Base-by-base conservation (phyloP, 2,329 filamentous ascomycete species). In the Sphaerulina musiva region DNA sequence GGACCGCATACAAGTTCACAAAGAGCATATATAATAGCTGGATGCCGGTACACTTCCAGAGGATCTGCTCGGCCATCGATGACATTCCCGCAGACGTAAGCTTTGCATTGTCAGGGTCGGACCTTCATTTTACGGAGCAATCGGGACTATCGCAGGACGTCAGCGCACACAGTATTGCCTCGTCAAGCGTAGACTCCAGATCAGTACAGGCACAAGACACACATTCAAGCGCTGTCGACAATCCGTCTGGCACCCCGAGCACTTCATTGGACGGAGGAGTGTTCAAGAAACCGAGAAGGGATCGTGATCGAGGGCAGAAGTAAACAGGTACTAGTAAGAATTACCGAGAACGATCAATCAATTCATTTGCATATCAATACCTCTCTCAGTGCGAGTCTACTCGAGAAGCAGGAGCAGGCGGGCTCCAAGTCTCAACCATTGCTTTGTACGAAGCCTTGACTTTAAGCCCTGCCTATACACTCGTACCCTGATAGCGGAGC, bases 1-100 rank as follows among this genome's bases (percentile, higher is more conserved):
- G 55, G 59, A 59, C 53, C 17, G 43, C 55, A 47, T 62, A 57
- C 46, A 56, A 52, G 36, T 62, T 64, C 41, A 59, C 49, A 9
- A 53, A 51, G 32, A 59, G 55, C 23, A 46, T 61, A 9, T 62
- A 61, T 53, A 43, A 62, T 45, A 12, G 45, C 32, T 62, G 54
- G 59, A 53, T 56, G 29, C 56, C 59, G 6, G 52, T 12, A 17
- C 54, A 62, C 49, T 51, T 61, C 39, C 17, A 55, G 36, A 36
- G 51, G 41, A 59, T 62, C 8, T 59, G 50, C 50, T 60, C 55
- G 20, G 59, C 56, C 39, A 53, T 62, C 44, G 54, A 62, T 23
- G 10, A 59, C 45, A 50, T 62, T 11, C 56, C 59, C 9, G 6
- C 53, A 9, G 54, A 52, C 41, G 49, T 59, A 12, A 51, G 50